Conservation (phyloP, 192 early-diverging fungal species). For the Coemansia reversa region DNA sequence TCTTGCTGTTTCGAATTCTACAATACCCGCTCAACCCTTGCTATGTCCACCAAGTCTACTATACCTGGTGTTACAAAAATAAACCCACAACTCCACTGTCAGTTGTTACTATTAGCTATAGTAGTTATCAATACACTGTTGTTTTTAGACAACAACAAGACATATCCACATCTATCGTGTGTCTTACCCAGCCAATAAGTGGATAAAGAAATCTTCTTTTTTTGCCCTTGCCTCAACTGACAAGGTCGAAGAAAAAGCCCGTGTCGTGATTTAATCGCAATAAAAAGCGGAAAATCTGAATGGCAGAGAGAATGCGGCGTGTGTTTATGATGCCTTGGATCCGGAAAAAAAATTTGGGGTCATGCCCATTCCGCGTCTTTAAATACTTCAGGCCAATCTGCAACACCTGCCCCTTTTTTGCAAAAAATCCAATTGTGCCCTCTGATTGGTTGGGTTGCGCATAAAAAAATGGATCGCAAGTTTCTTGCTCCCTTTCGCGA, state of each 20-base stretch:
- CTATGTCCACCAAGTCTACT: not conserved
- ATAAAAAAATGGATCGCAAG: not conserved
- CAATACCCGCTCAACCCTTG: not conserved
- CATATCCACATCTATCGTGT: not conserved
- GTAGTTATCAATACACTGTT: not conserved
- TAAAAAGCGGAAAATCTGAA: not conserved
- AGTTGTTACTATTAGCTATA: not conserved
- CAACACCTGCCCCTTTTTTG: not conserved
- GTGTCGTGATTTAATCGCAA: not conserved
- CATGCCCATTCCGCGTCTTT: not conserved
- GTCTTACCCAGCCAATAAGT: not conserved
- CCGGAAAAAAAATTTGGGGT: conserved; percentile 2
- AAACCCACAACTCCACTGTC: not conserved
- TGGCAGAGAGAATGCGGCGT: not conserved
- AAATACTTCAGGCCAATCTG: not conserved
- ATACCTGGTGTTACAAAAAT: not conserved
- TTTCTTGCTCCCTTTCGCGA: not conserved
- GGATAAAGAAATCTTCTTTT: not conserved
- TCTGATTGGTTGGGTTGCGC: not conserved
- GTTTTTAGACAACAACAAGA: not conserved
- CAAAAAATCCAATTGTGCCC: not conserved
- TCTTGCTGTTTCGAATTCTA: no score
- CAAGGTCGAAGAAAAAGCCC: not conserved
- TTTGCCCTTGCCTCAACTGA: not conserved
- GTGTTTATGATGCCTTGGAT: not conserved